Percentiles rank a stretch among this genome's conserved stretches.
phyloP scores from a whole-genome alignment of 1,284 basidiomycete species.

The Ustilago shanxiensis region DNA sequence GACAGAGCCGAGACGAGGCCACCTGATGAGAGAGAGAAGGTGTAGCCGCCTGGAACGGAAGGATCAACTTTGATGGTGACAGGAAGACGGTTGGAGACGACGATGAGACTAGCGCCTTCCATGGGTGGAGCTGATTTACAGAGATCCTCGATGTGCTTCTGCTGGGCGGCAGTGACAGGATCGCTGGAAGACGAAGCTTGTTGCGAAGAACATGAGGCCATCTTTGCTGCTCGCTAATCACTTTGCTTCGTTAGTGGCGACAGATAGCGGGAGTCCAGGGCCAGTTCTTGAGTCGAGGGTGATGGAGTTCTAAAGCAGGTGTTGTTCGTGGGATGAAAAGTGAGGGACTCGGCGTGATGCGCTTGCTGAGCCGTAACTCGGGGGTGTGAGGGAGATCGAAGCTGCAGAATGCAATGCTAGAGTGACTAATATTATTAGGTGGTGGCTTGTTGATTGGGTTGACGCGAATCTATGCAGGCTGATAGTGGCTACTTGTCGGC shows the following conservation, averaged over 20 bases:
- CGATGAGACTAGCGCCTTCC: constrained; percentile 78
- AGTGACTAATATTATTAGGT: constrained; percentile 22
- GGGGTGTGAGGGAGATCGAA: too few species aligned
- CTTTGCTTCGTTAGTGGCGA: neutral
- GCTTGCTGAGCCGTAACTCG: neutral
- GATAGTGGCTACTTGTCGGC: neutral
- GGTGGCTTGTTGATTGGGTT: constrained; percentile 8
- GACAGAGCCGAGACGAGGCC: constrained; percentile 68
- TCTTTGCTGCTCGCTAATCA: neutral
- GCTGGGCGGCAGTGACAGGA: constrained; percentile 37
- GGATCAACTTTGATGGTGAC: constrained; percentile 69
- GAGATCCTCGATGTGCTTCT: constrained; percentile 39
- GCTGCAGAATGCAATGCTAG: constrained; percentile 13
- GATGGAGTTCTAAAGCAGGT: neutral
- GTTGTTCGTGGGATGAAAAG: neutral
- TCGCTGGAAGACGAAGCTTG: constrained; percentile 17
- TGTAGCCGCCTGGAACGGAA: constrained; percentile 64
- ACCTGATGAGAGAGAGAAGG: constrained; percentile 65
- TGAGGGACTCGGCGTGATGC: neutral
- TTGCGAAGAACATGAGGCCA: constrained; percentile 30
- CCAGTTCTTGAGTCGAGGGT: too few species aligned
- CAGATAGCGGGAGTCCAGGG: neutral
- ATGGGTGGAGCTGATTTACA: constrained; percentile 28
- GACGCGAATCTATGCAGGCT: neutral
- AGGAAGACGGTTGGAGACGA: constrained; percentile 94